These are phyloP conservation scores for Liriodendron chinense DNA, from an alignment of 164 flowering plant species.

Conservation along the genomic window DNA sequence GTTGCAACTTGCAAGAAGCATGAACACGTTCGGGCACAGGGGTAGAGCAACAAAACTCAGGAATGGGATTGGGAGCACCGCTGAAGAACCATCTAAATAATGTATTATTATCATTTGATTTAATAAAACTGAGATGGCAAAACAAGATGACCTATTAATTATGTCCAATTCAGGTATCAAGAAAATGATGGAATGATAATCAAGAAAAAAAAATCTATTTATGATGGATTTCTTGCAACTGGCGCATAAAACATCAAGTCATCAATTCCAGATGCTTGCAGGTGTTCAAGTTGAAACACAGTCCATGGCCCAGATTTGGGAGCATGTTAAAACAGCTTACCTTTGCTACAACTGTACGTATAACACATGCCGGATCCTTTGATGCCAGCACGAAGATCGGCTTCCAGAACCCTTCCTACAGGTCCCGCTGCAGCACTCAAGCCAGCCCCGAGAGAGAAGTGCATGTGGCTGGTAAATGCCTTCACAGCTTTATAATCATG, in stretches of 20 bases:
- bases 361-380: slow-evolving; percentile 94
- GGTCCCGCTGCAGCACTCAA: slow-evolving; percentile 99
- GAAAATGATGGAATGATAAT: background rate
- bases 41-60: no score
- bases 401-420: slow-evolving; percentile 91
- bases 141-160: no score
- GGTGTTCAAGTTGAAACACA: background rate
- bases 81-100: no score
- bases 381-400: slow-evolving; percentile 96
- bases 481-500: slow-evolving; percentile 88
- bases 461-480: slow-evolving; percentile 94
- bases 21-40: no score
- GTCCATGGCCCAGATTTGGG: background rate
- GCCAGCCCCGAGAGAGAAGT: slow-evolving; percentile 96
- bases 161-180: background rate
- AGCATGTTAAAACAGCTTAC: slow-evolving; percentile 31
- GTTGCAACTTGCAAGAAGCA: background rate
- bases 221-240: background rate
- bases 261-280: background rate
- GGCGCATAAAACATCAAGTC: background rate
- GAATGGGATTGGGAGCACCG: no score
- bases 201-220: background rate
- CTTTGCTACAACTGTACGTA: slow-evolving; percentile 96
- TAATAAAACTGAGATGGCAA: no score
- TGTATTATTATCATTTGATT: no score